These are phyloP conservation scores for Gossypium herbaceum DNA, from an alignment of 345 rosid genomes.

Conservation along the genomic window DNA sequence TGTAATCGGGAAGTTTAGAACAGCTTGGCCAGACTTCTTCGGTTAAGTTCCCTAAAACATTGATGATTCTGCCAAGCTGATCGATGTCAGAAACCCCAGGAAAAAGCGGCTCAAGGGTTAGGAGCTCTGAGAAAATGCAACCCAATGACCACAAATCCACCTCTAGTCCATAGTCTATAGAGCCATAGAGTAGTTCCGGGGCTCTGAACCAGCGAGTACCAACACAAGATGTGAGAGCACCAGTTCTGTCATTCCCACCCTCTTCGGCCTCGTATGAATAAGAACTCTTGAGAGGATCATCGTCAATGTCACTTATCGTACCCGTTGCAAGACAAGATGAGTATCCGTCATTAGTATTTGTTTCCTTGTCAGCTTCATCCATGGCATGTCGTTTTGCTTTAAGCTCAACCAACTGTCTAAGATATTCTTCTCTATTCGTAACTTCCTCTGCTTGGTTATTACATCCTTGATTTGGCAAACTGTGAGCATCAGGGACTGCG, in stretches of 20 bases:
- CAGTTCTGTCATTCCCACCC: slow-evolving; percentile 36
- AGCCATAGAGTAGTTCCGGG: slow-evolving; percentile 91
- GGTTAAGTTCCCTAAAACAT: slow-evolving; percentile 65
- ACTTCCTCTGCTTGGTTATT: slow-evolving; percentile 23
- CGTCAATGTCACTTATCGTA: slow-evolving; percentile 67
- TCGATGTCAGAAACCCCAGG: slow-evolving; percentile 94
- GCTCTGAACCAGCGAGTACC: slow-evolving; percentile 98
- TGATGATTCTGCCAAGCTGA: slow-evolving; percentile 69
- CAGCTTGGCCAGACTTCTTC: slow-evolving; percentile 84
- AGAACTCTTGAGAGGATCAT: slow-evolving; percentile 53
- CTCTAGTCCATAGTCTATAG: slow-evolving; percentile 70
- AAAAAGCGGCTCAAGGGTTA: slow-evolving; percentile 72
- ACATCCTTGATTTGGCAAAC: slow-evolving; percentile 10
- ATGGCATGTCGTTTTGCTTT: slow-evolving; percentile 40
- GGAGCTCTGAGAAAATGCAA: slow-evolving; percentile 80
- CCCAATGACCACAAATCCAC: slow-evolving; percentile 91
- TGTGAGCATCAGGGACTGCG: slow-evolving; percentile 35
- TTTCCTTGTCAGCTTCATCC: slow-evolving; percentile 61
- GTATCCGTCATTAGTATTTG: slow-evolving; percentile 52
- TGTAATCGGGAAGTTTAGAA: slow-evolving; percentile 75
- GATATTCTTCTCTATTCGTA: slow-evolving; percentile 48
- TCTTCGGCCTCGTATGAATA: slow-evolving; percentile 62
- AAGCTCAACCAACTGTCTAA: slow-evolving; percentile 46
- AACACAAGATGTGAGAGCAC: slow-evolving; percentile 78
- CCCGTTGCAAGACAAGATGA: slow-evolving; percentile 92